Percentiles rank a stretch among this genome's conserved stretches.
Conservation (phyloP, 129 eudicot genomes). For the Centella asiatica region DNA sequence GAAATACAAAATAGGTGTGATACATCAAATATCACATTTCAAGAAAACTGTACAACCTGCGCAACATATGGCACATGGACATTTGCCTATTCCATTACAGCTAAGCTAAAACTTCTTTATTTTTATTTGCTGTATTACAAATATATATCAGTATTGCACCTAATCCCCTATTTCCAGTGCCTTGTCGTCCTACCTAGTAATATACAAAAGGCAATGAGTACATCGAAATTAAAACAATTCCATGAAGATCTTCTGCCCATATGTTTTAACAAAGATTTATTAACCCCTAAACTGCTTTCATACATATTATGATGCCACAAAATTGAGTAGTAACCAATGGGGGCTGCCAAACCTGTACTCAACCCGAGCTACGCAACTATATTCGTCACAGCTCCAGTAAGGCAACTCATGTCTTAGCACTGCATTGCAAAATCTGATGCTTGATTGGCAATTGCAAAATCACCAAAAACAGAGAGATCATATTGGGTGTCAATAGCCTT, state of each 20-base stretch:
- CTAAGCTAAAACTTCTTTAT: slow-evolving; percentile 17
- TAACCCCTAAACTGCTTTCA: neutral
- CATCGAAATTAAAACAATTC: neutral
- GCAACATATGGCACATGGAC: neutral
- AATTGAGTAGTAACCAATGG: slow-evolving; percentile 47
- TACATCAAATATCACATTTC: slow-evolving; percentile 18
- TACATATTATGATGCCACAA: slow-evolving; percentile 32
- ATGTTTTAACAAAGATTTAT: neutral
- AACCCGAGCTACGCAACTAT: slow-evolving; percentile 30
- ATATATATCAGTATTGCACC: neutral
- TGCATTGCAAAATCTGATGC: slow-evolving; percentile 38
- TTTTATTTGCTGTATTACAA: slow-evolving; percentile 16
- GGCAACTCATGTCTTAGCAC: slow-evolving; percentile 8
- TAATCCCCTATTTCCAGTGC: too few relatives aligned
- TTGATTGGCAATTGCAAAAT: slow-evolving; percentile 12
- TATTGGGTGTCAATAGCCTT: slow-evolving; percentile 6
- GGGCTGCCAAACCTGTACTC: slow-evolving; percentile 51
- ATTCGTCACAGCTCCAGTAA: slow-evolving; percentile 14
- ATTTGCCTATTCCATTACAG: slow-evolving; percentile 14
- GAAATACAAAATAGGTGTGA: slow-evolving; percentile 14
- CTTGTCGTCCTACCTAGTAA: slow-evolving; percentile 14
- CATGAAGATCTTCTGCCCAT: neutral
- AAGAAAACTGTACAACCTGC: neutral
- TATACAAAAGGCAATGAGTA: slow-evolving; percentile 24
- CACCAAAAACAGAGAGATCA: slow-evolving; percentile 17